Conservation (phyloP, 306 rosid genomes). For the Prunus campanulata region DNA sequence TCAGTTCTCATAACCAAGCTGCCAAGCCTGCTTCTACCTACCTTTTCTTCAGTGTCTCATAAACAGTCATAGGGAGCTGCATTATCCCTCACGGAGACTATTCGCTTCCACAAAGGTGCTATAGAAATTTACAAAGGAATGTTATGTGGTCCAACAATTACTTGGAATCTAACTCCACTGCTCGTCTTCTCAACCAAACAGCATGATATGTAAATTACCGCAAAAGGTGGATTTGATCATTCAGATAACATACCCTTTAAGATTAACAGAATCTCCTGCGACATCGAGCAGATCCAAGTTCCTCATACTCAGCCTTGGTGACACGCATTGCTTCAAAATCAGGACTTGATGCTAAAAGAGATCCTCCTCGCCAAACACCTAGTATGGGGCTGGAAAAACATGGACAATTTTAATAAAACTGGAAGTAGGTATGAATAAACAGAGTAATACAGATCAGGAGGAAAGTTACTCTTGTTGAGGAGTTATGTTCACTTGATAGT, state of each 20-base stretch:
- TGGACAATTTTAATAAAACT: neutral
- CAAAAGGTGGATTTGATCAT: neutral
- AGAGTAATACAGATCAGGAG: neutral
- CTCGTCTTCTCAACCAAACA: neutral
- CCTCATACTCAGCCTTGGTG: constrained; percentile 94
- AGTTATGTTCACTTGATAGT: constrained; percentile 78
- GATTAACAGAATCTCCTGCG: constrained; percentile 64
- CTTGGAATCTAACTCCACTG: neutral
- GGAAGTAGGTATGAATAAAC: constrained; percentile 7
- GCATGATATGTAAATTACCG: neutral
- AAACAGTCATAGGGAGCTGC: neutral
- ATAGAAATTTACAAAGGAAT: neutral
- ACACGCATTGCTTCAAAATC: constrained; percentile 93
- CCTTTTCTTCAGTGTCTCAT: neutral
- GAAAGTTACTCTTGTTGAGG: constrained; percentile 75
- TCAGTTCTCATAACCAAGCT: no score
- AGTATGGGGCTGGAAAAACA: constrained; percentile 63
- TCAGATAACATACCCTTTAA: constrained; percentile 1
- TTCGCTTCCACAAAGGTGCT: neutral
- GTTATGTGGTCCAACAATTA: neutral
- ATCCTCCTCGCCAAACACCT: constrained; percentile 97
- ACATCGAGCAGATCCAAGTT: constrained; percentile 95
- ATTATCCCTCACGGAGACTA: neutral
- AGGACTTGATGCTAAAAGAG: constrained; percentile 84
- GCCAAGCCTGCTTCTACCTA: neutral